Base-by-base conservation (phyloP, 257 asterid species). In the Penstemon davidsonii region DNA sequence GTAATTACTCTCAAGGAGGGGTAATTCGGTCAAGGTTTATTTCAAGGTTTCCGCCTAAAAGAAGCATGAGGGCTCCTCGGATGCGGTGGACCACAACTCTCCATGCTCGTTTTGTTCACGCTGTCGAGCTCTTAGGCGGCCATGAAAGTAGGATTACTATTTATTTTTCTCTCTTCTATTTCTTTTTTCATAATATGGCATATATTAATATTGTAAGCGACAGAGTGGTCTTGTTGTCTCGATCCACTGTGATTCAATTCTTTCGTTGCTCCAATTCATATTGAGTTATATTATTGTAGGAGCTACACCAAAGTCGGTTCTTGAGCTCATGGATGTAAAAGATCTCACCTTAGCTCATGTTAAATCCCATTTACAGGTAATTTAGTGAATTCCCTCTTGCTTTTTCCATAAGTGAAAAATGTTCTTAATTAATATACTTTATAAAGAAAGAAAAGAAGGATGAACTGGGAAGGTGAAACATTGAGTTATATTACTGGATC, bases 261-360 rank as follows among this genome's bases (percentile, higher is more conserved):
- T n/a, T n/a, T n/a, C n/a, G n/a, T n/a, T n/a, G n/a, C n/a, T n/a
- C n/a, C n/a, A n/a, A n/a, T 25, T 25, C 33, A 25, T 25, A 25
- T 25, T 25, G 33, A 25, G 33, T 25, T 25, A 25, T 25, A 25
- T 25, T 25, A 25, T 39, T 76, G 19, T 19, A 91, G 97, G 97
- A 85, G 97, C 97, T 8, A 91, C 97, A 19, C 97, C 97, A 12
- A 91, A 91, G 73, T 91, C 97, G 38, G 96, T 91, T 76, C 97
- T 91, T 74, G 97, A 91, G 83, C 95, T 91, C 3, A 91, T 91
- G 97, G 96, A 91, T 86, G 97, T 85, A 38, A 91, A 88, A 78
- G 97, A 91, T 82, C 96, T 91, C 67, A 91, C 97, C 74, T 87
- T 91, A 76, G 97, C 97, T 18, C 97, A 91, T 76, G 97, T 91